phyloP scores from a whole-genome alignment of 371 early-diverging fungal genomes.

The Mortierella sp. region DNA sequence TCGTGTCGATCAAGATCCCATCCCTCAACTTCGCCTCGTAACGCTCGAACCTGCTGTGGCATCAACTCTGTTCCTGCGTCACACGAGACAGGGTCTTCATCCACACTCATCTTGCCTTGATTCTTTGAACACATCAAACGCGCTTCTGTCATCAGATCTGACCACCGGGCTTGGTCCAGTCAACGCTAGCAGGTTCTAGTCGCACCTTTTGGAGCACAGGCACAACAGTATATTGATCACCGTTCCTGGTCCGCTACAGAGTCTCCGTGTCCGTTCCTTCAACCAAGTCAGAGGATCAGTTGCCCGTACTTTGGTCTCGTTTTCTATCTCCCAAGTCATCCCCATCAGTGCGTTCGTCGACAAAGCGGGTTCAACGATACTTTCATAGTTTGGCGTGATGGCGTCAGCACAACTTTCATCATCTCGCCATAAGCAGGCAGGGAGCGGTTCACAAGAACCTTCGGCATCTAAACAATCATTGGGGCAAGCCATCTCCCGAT shows the following conservation, averaged over 20 bases:
- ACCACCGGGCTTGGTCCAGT: neutral
- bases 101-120: neutral
- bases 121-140: neutral
- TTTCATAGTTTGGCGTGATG: slow-evolving; percentile 18
- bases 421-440: slow-evolving; percentile 32
- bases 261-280: no score
- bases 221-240: no score
- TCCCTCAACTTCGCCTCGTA: no score
- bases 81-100: slow-evolving; percentile 5
- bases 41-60: no score
- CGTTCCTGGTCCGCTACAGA: no score
- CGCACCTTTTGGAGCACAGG: no score
- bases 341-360: no score
- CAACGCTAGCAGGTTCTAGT: no score
- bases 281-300: no score
- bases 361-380: neutral
- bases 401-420: slow-evolving; percentile 36
- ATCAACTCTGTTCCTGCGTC: slow-evolving; percentile 1
- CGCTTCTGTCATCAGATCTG: slow-evolving; percentile 6
- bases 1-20: no score
- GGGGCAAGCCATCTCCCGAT: slow-evolving; percentile 14
- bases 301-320: no score
- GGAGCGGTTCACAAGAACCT: slow-evolving; percentile 18
- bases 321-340: slow-evolving; percentile 1
- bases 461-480: slow-evolving; percentile 4